phyloP scores from a whole-genome alignment of 1,284 basidiomycete species.

The Cutaneotrichosporon mucoides region DNA sequence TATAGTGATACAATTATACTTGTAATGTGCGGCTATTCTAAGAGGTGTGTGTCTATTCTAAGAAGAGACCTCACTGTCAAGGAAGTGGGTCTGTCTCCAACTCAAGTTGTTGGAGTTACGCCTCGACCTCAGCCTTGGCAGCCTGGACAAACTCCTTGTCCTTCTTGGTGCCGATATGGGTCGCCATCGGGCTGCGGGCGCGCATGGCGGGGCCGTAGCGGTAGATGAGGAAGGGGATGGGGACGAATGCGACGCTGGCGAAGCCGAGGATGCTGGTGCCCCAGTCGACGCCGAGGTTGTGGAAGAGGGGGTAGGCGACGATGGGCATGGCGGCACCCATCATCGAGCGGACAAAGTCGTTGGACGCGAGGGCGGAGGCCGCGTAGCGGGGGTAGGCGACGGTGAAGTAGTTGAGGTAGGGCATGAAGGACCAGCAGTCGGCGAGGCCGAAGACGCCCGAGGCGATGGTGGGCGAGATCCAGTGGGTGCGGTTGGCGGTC shows the following conservation, averaged over 20 bases:
- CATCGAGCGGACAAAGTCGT: conserved; percentile 49
- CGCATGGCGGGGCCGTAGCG: conserved; percentile 52
- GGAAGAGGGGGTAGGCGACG: conserved; percentile 40
- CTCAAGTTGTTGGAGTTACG: no score
- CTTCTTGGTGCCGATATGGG: conserved; percentile 3
- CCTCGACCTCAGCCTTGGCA: no score
- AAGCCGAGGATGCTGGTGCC: conserved; percentile 44
- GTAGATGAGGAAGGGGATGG: conserved; percentile 41
- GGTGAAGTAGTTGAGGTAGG: conserved; percentile 56
- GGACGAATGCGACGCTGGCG: conserved; percentile 31
- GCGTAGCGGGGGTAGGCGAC: conserved; percentile 64
- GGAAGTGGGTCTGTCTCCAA: no score
- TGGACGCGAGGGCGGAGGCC: conserved; percentile 40
- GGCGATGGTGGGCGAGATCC: conserved; percentile 41
- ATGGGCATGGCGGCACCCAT: conserved; percentile 47
- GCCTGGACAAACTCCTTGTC: neutral
- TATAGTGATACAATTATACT: no score
- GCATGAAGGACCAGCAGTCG: conserved; percentile 23
- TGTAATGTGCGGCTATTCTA: no score
- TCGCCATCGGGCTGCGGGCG: conserved; percentile 19
- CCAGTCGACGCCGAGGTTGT: conserved; percentile 48
- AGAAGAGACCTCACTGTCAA: no score
- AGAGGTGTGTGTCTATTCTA: no score
- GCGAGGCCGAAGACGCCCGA: conserved; percentile 40
- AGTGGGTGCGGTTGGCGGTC: conserved; percentile 40